Evolutionary conservation across 2,329 filamentous ascomycete genomes (phyloP).

Genomic region (Herpotrichia juniperi): DNA sequence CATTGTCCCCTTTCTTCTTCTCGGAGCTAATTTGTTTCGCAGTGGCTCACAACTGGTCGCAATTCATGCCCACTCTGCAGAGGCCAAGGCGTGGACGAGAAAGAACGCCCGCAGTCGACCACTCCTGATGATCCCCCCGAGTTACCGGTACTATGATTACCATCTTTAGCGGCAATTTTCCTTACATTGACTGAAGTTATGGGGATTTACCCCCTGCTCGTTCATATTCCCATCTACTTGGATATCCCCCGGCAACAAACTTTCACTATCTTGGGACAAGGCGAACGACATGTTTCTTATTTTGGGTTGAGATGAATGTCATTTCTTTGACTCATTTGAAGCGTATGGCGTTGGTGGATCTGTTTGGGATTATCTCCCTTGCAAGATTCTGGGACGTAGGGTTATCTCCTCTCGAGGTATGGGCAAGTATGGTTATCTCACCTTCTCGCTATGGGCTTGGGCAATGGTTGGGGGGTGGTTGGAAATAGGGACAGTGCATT

Average conservation of each 20-base stretch:
- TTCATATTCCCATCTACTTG: constrained; percentile 15
- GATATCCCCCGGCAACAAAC: constrained; percentile 8
- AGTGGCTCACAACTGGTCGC: constrained; percentile 73
- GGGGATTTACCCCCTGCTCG: too few relatives aligned
- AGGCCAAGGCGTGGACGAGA: constrained; percentile 63
- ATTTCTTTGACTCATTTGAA: constrained; percentile 14
- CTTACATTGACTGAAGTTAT: constrained; percentile 2
- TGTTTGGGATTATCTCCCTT: neutral
- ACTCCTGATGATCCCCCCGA: constrained; percentile 2
- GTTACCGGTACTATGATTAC: neutral
- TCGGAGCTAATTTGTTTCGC: constrained; percentile 17
- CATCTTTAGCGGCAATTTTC: constrained; percentile 1
- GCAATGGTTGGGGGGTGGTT: neutral
- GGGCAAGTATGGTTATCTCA: too few relatives aligned
- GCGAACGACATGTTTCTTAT: constrained; percentile 3
- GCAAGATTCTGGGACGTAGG: too few relatives aligned
- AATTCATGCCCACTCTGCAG: constrained; percentile 69
- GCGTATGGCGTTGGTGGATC: constrained; percentile 24
- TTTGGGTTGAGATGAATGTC: constrained; percentile 2
- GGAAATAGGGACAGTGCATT: neutral
- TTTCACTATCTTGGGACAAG: constrained; percentile 3
- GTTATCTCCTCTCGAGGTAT: too few relatives aligned
- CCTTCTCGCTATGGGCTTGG: neutral
- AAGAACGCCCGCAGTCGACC: constrained; percentile 22
- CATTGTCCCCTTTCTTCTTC: neutral